A percentile compares a stretch with the other conserved stretches of the same genome.
These are phyloP conservation scores for Phaffia australis DNA, from an alignment of 768 basidiomycete species.

Conservation along the genomic window DNA sequence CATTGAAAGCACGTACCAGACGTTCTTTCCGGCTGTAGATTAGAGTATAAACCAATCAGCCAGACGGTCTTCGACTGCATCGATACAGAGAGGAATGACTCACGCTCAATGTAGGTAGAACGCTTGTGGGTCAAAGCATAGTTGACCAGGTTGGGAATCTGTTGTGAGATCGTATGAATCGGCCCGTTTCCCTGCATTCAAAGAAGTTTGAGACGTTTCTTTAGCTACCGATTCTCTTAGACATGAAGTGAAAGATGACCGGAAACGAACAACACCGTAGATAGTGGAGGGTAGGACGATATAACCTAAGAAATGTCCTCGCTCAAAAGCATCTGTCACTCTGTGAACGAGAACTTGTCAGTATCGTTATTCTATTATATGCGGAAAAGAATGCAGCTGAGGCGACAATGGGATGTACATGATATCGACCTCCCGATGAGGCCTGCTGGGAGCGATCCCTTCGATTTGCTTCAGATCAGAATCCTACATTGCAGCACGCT, in stretches of 20 bases:
- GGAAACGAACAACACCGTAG: slow-evolving; percentile 15
- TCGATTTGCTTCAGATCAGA: slow-evolving; percentile 10
- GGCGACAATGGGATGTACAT: not conserved
- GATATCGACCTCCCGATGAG: slow-evolving; percentile 19
- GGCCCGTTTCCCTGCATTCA: slow-evolving; percentile 8
- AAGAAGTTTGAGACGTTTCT: not conserved
- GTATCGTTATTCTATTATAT: not conserved
- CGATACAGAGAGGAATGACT: not conserved
- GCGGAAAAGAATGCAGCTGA: not conserved
- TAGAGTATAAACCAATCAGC: not conserved
- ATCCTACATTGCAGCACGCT: not conserved
- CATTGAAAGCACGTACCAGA: not conserved
- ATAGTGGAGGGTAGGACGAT: slow-evolving; percentile 24
- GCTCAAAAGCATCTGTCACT: slow-evolving; percentile 18
- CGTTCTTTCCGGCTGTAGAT: slow-evolving; percentile 1
- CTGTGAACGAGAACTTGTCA: not conserved
- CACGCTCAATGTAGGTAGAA: slow-evolving; percentile 11
- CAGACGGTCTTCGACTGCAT: not conserved
- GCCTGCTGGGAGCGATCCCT: not conserved
- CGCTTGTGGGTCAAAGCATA: slow-evolving; percentile 8
- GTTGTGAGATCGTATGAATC: slow-evolving; percentile 13
- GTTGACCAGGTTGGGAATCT: slow-evolving; percentile 12
- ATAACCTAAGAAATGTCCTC: slow-evolving; percentile 23
- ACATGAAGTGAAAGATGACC: too few relatives aligned
- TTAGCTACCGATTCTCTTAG: not conserved